Conservation (phyloP, 1,284 basidiomycete species). For the Rhodotorula sp. region DNA sequence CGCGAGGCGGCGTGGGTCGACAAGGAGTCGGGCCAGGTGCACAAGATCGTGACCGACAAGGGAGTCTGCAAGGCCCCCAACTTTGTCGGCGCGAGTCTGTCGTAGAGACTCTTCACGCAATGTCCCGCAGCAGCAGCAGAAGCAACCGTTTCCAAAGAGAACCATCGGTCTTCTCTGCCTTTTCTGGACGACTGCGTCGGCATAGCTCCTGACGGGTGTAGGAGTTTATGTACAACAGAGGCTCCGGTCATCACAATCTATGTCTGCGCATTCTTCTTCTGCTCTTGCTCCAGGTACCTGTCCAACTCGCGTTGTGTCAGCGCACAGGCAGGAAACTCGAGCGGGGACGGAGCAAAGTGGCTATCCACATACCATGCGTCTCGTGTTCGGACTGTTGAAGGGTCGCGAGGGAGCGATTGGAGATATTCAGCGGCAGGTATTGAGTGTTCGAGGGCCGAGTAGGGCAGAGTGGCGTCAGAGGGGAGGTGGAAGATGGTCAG, state of each 20-base stretch:
- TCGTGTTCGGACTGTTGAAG: conserved; percentile 6
- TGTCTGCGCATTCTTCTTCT: background rate
- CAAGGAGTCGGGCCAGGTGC: conserved; percentile 65
- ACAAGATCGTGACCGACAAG: conserved; percentile 79
- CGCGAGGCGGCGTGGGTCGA: conserved; percentile 89
- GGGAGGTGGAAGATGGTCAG: background rate
- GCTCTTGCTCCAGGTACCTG: conserved; percentile 1
- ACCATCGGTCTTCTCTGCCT: no score
- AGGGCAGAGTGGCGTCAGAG: background rate
- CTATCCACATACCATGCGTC: conserved; percentile 15
- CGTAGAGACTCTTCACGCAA: conserved; percentile 54
- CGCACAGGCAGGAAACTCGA: background rate
- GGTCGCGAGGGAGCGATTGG: no score
- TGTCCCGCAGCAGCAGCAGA: background rate
- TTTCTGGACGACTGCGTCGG: no score
- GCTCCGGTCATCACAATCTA: background rate
- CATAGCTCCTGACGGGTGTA: no score
- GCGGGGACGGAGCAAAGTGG: background rate
- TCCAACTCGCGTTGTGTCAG: background rate
- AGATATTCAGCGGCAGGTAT: no score
- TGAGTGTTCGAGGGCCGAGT: no score
- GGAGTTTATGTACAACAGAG: no score
- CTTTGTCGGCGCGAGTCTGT: conserved; percentile 79
- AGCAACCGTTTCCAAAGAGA: background rate
- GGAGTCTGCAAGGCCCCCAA: conserved; percentile 78